Base-by-base conservation (phyloP, 2,329 filamentous ascomycete genomes). In the Elsinoe ampelina region DNA sequence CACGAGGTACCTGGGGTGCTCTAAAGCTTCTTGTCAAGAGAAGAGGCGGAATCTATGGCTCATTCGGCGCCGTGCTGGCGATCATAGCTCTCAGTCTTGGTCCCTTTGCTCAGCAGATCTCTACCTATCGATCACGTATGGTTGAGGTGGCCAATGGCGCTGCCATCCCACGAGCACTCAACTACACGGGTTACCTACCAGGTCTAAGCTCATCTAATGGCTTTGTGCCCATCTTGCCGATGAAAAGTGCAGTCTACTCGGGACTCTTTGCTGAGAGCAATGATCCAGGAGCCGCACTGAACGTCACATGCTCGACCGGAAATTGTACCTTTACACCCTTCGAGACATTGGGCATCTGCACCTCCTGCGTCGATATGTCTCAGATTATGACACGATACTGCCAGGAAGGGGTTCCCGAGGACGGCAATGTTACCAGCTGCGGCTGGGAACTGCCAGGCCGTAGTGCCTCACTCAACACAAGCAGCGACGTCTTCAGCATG, bases 241-340 rank as follows among this genome's bases (percentile, higher is more conserved):
- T 63, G 13, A 62, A 62, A 2, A 66, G 63, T 2, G 66, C 66
- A 1, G 64, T 69, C 5, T 69, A 68, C 52, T 67, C 64, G 7
- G 67, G 67, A 11, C 61, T 68, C 20, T 66, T 67, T 43, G 60
- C 58, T 6, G 58, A 60, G 57, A 58, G 58, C 36, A 58, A 55
- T 13, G 55, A 57, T 15, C 58, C 56, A n/a, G 43, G 26, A 20
- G 48, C 65, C 35, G 60, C 55, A 5, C 50, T 62, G 11, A 59
- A 58, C 26, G 59, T 63, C 54, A 61, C 60, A 34, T 71, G 68
- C 51, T 59, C 68, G 35, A 68, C 65, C 2, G 68, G 67, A 13
- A 70, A 69, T 55, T 70, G 68, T 42, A 69, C 65, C 1, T 70
- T 63, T 41, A 51, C 61, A 3, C 45, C 58, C 2, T 70, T 67